A percentile compares a stretch with the other conserved stretches of the same genome.
Evolutionary conservation across 139 green algal genomes (phyloP).

Genomic region (Micromonas pusilla): DNA sequence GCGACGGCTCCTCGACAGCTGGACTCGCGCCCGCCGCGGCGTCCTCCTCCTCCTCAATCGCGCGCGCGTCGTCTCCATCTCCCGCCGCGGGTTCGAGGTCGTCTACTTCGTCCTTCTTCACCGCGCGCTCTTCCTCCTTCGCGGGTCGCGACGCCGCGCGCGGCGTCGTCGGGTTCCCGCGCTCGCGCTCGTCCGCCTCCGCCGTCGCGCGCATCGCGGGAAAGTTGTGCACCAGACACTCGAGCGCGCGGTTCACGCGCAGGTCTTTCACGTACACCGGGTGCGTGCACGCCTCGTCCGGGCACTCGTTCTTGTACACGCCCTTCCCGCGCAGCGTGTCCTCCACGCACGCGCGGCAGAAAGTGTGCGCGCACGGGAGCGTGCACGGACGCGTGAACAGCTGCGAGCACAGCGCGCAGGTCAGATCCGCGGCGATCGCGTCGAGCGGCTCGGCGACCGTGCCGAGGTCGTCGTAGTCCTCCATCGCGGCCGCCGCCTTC

Average conservation of each 20-base stretch:
- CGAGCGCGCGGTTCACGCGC: not conserved
- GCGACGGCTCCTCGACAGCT: too few species aligned
- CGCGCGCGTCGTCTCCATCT: too few species aligned
- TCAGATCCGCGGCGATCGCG: not conserved
- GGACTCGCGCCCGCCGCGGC: too few species aligned
- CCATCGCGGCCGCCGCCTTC: not conserved
- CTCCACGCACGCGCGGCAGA: conserved; percentile 1
- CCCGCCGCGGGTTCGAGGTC: too few species aligned
- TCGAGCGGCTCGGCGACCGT: not conserved
- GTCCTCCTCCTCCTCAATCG: too few species aligned
- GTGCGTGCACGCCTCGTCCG: not conserved
- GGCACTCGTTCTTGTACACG: conserved; percentile 16
- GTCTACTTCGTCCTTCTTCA: too few species aligned
- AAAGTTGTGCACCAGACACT: not conserved
- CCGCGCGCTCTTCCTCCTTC: too few species aligned
- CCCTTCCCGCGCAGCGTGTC: conserved; percentile 3
- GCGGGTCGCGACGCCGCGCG: too few species aligned
- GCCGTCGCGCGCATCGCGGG: too few species aligned
- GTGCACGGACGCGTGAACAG: not conserved
- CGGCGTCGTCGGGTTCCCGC: too few species aligned
- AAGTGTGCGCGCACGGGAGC: conserved; percentile 16
- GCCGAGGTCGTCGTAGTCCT: not conserved
- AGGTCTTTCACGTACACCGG: not conserved
- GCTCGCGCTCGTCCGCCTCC: not conserved
- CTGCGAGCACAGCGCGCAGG: not conserved